Evolutionary conservation across 2,329 filamentous ascomycete genomes (phyloP), one percentile per base, ranked within the genome.

Genomic region (Podosphaera aphanis): DNA sequence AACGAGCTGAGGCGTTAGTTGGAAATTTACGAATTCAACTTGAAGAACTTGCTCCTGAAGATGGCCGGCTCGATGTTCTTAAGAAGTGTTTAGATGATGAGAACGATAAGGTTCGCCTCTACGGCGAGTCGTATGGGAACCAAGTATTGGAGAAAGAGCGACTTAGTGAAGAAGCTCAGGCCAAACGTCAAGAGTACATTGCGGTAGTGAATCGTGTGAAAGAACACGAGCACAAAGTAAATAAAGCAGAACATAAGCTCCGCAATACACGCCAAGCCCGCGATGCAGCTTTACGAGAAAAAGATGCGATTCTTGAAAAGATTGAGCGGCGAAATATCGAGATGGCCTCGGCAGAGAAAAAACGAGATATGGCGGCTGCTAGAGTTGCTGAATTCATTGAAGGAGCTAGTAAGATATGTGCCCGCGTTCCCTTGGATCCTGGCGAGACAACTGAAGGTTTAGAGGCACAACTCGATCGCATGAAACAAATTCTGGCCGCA

Each of bases 41-140:
- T 35, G 76, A 83, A 50, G 68, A 64, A 21, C 72, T 73, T 41
- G 71, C 81, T 49, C 77, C 79, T 2, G 73, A 75, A 46, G 83
- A 84, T 56, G 77, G 73, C 43, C 68, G 69, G 45, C 63, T 88
- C 1, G 69, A 75, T 40, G 63, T 63, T 11, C 63, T 84, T 1
- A 70, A 70, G 46, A 60, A 64, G 15, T 65, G 73, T 42, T 66
- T 92, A 1, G 61, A 65, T 47, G 71, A 76, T 6, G 59, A 60
- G 2, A 59, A 68, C 49, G 60, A 62, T 11, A 56, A 64, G 36
- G 56, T 63, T 19, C 62, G 67, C 1, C 65, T 69, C 42, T 64
- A 70, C 21, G 69, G 75, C 57, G 56, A 62, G 11, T 68, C 75
- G 48, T 77, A 70, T 51, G 73, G 69, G 18, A 64, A 66, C 45